Percentiles rank a stretch among this genome's conserved stretches.
These are phyloP conservation scores for Aspergillus sclerotiicarbonarius DNA, from an alignment of 495 filamentous ascomycete genomes.

Conservation along the genomic window DNA sequence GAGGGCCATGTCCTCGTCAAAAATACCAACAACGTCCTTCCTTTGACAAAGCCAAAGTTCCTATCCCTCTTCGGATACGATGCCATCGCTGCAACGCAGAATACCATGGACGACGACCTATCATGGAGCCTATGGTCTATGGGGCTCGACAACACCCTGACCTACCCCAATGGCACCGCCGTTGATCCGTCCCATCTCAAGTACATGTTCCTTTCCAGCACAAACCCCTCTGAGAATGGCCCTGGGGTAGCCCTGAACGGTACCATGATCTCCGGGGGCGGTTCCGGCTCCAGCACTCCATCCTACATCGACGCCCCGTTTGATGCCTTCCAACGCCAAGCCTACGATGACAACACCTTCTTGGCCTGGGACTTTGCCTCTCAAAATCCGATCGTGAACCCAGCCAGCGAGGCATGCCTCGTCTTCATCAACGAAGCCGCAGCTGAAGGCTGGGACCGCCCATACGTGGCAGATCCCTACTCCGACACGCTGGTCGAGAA, in stretches of 20 bases:
- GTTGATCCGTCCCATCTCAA: constrained; percentile 66
- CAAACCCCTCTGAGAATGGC: neutral
- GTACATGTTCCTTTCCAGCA: constrained; percentile 3
- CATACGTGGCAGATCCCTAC: constrained; percentile 23
- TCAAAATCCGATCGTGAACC: constrained; percentile 43
- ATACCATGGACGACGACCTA: constrained; percentile 4
- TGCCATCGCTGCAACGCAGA: constrained; percentile 31
- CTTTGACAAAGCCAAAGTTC: constrained; percentile 53
- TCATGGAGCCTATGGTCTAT: neutral
- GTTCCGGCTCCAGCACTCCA: constrained; percentile 60
- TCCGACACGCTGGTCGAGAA: constrained; percentile 55
- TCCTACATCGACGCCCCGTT: constrained; percentile 55
- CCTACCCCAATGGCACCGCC: constrained; percentile 4
- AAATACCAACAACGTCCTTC: constrained; percentile 62
- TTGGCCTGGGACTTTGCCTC: constrained; percentile 33
- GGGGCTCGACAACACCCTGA: constrained; percentile 1
- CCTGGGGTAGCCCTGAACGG: constrained; percentile 41
- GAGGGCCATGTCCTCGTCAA: constrained; percentile 72
- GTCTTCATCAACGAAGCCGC: constrained; percentile 64
- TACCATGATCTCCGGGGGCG: constrained; percentile 63
- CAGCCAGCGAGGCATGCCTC: constrained; percentile 51
- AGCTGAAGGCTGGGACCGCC: constrained; percentile 48
- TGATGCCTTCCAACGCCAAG: constrained; percentile 51
- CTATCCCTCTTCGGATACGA: constrained; percentile 72
- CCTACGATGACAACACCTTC: constrained; percentile 47